phyloP scores from a whole-genome alignment of 805 yeast genomes.

The Hanseniaspora valbyensis region DNA sequence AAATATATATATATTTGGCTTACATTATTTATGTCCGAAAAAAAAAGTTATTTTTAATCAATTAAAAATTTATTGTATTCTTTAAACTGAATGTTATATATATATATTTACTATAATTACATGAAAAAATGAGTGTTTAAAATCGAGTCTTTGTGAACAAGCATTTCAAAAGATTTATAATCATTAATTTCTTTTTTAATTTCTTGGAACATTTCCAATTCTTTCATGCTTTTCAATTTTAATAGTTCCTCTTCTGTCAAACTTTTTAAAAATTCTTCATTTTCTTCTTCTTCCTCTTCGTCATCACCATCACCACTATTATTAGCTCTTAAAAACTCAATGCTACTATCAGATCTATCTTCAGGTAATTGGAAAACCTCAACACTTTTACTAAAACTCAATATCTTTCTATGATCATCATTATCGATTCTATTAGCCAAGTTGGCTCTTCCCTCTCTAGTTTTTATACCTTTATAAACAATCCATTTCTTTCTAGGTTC shows the following conservation, averaged over 20 bases:
- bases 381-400: neutral
- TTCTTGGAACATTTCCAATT: constrained; percentile 19
- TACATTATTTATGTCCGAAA: too few relatives aligned
- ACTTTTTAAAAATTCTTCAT: neutral
- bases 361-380: constrained; percentile 10
- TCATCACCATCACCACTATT: neutral
- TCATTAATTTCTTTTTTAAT: constrained; percentile 56
- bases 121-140: constrained; percentile 54
- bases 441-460: neutral
- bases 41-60: too few relatives aligned
- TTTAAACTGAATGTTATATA: neutral
- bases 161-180: constrained; percentile 55
- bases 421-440: neutral
- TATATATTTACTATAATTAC: constrained; percentile 1
- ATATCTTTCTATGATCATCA: too few relatives aligned
- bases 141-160: constrained; percentile 51
- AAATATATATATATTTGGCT: too few relatives aligned
- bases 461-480: constrained; percentile 1
- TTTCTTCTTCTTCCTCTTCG: neutral
- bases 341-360: too few relatives aligned
- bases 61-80: too few relatives aligned
- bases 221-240: constrained; percentile 2
- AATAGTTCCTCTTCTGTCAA: constrained; percentile 7
- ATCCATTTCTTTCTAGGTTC: constrained; percentile 9
- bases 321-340: too few relatives aligned